A percentile compares a stretch with the other conserved stretches of the same genome.
Evolutionary conservation across 208 protist genomes (phyloP).

Genomic region (Trypanosoma cruzi): DNA sequence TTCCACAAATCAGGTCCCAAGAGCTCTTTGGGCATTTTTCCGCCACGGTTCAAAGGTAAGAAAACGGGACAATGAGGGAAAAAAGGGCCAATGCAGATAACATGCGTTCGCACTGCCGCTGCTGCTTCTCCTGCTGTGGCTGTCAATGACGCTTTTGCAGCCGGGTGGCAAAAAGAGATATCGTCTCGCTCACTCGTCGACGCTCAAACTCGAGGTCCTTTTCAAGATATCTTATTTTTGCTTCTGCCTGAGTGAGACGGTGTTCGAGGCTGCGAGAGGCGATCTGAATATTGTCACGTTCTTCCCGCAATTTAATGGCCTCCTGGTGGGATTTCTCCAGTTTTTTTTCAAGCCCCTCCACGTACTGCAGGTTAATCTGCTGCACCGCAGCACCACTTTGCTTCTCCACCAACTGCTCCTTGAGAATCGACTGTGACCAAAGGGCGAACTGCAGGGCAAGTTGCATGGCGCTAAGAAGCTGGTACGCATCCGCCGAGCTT

Average conservation of each 20-base stretch:
- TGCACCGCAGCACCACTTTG: conserved; percentile 44
- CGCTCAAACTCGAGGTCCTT: conserved; percentile 53
- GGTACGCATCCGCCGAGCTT: conserved; percentile 59
- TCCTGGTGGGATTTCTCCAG: conserved; percentile 30
- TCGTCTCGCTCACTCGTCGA: conserved; percentile 30
- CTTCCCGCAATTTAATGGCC: conserved; percentile 30
- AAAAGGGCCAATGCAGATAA: too few relatives aligned
- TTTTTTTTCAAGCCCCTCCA: conserved; percentile 53
- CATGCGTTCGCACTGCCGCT: too few relatives aligned
- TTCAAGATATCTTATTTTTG: conserved; percentile 49
- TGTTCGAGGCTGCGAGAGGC: conserved; percentile 43
- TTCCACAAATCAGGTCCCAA: neutral
- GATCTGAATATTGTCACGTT: conserved; percentile 52
- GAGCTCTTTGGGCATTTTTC: neutral
- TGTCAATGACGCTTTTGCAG: neutral
- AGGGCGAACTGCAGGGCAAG: conserved; percentile 77
- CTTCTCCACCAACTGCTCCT: conserved; percentile 54
- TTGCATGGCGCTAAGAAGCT: conserved; percentile 70
- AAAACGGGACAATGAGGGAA: too few relatives aligned
- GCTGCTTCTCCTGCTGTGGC: conserved; percentile 12
- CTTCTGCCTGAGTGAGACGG: conserved; percentile 43
- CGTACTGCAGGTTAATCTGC: conserved; percentile 45
- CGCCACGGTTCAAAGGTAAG: conserved; percentile 10
- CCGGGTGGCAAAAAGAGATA: neutral
- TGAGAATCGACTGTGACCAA: conserved; percentile 81